Evolutionary conservation across 2,329 filamentous ascomycete genomes (phyloP).

Genomic region (Xylariales sp.): DNA sequence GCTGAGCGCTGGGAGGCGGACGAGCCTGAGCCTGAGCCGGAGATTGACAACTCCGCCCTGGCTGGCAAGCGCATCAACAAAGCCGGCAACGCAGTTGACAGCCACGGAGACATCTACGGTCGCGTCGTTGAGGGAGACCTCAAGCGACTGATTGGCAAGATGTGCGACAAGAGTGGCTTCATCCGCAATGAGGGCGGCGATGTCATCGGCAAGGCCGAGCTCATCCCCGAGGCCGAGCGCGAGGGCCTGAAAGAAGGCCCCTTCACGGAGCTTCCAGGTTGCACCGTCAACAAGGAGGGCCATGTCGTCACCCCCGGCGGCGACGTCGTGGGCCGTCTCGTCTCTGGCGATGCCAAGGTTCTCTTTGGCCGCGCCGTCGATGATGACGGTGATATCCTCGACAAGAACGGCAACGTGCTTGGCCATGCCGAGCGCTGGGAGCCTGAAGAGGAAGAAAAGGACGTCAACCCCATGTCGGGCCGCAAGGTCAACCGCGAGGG

Average conservation of each 20-base stretch:
- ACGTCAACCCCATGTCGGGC: conserved; percentile 47
- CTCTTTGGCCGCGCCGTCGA: conserved; percentile 73
- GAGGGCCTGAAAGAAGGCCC: conserved; percentile 61
- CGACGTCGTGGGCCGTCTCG: conserved; percentile 67
- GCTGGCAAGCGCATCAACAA: conserved; percentile 71
- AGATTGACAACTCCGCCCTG: conserved; percentile 54
- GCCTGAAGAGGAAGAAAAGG: conserved; percentile 48
- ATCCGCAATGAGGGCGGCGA: conserved; percentile 71
- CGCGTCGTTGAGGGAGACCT: conserved; percentile 64
- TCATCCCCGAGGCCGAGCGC: conserved; percentile 64
- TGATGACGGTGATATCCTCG: conserved; percentile 76
- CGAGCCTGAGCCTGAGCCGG: conserved; percentile 43
- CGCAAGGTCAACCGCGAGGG: conserved; percentile 55
- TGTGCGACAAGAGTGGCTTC: conserved; percentile 68
- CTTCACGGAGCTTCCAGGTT: conserved; percentile 62
- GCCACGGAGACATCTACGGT: conserved; percentile 52
- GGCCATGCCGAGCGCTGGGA: conserved; percentile 58
- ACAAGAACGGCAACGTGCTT: conserved; percentile 63
- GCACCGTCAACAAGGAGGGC: conserved; percentile 65
- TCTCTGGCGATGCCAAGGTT: conserved; percentile 66
- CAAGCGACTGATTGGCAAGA: conserved; percentile 60
- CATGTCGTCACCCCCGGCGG: conserved; percentile 63
- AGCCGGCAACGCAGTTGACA: conserved; percentile 58
- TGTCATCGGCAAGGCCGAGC: conserved; percentile 62
- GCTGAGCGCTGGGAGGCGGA: conserved; percentile 63